Evolutionary conservation across 257 asterid species (phyloP).

Genomic region (Capsicum pubescens): DNA sequence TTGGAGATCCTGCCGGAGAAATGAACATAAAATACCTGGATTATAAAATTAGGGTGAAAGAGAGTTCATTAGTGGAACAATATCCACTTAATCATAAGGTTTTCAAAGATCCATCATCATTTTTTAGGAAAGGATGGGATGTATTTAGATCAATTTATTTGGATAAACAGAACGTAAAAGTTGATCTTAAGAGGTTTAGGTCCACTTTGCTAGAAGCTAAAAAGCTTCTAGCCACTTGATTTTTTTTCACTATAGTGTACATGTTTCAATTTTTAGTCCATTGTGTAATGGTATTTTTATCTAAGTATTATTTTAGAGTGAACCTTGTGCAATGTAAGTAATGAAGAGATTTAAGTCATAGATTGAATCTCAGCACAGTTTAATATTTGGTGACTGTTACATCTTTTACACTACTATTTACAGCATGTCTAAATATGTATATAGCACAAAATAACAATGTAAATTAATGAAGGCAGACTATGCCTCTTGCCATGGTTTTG

Average conservation of each 20-base stretch:
- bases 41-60: slow-evolving; percentile 52
- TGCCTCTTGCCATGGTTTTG: neutral
- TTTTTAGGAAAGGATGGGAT: slow-evolving; percentile 62
- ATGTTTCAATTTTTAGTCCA: neutral
- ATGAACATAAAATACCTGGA: slow-evolving; percentile 68
- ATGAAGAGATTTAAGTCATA: neutral
- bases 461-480: no score
- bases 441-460: no score
- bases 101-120: slow-evolving; percentile 58
- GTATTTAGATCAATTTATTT: slow-evolving; percentile 52
- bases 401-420: neutral
- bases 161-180: slow-evolving; percentile 74
- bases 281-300: neutral
- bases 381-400: neutral
- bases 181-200: slow-evolving; percentile 59
- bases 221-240: slow-evolving; percentile 44
- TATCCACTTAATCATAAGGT: slow-evolving; percentile 52
- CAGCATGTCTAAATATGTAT: neutral
- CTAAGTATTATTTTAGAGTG: neutral
- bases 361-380: neutral
- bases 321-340: neutral
- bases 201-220: slow-evolving; percentile 56
- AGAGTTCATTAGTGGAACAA: slow-evolving; percentile 55
- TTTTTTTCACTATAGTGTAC: neutral
- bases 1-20: slow-evolving; percentile 62